These are phyloP conservation scores for Bruguiera sexangula DNA, from an alignment of 345 rosid genomes.

Conservation along the genomic window DNA sequence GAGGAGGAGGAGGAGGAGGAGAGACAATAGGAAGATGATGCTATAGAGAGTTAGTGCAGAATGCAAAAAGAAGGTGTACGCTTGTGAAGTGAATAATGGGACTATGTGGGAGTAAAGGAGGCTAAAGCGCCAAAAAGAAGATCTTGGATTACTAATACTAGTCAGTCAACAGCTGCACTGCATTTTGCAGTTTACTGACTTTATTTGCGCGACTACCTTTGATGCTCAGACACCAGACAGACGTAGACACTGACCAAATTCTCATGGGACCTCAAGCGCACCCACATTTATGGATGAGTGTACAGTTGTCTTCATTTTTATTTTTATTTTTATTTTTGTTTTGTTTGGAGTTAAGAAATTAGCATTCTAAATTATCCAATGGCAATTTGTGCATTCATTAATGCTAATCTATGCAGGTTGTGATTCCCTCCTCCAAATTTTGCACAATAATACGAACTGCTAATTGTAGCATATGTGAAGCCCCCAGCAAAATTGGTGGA, in stretches of 20 bases:
- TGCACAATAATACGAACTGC: too few species aligned
- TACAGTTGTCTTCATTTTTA: too few species aligned
- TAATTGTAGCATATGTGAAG: too few species aligned
- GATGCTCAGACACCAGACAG: background rate
- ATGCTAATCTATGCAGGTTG: too few species aligned
- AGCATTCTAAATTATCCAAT: too few species aligned
- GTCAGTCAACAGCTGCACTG: slow-evolving; percentile 17
- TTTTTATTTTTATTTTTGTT: too few species aligned
- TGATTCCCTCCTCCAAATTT: too few species aligned
- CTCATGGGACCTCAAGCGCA: background rate
- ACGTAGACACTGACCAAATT: background rate
- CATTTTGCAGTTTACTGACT: slow-evolving; percentile 18
- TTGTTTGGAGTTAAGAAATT: too few species aligned
- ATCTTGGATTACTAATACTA: slow-evolving; percentile 27
- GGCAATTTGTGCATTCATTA: too few species aligned
- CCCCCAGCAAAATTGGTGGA: too few species aligned
- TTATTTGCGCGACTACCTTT: slow-evolving; percentile 21
- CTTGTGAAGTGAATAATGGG: slow-evolving; percentile 1
- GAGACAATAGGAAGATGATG: background rate
- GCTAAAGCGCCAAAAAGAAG: slow-evolving; percentile 24
- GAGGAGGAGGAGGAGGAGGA: background rate
- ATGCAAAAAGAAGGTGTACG: slow-evolving; percentile 5
- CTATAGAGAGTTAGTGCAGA: background rate
- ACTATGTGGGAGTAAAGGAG: background rate
- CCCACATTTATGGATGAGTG: too few species aligned